Evolutionary conservation across 257 asterid genomes (phyloP), one percentile per base, ranked within the genome.

Genomic region (Plantago ovata): DNA sequence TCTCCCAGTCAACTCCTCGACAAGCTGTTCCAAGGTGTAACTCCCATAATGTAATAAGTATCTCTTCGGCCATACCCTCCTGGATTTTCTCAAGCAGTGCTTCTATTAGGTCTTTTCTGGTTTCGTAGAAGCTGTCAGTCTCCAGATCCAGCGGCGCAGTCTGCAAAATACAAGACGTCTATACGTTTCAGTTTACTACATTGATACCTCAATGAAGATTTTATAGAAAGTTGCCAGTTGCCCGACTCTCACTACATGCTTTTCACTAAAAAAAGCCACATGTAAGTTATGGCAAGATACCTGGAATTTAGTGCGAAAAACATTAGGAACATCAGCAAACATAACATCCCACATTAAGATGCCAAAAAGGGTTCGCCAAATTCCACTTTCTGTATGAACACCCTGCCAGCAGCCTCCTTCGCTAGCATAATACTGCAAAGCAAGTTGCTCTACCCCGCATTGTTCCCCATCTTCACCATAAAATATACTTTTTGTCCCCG

Each of bases 341-440:
- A 84, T 58, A 24, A 82, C 56, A 64, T 92, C 95, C 97, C 97
- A 92, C 89, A 92, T 86, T 75, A 92, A 79, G 72, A 88, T 70
- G 67, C 95, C 95, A 11, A 92, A 88, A 58, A 92, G 71, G 63
- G 96, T 92, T 67, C 80, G 79, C 98, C 96, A 91, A 77, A 91
- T 87, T 66, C 96, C 98, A 69, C 95, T 84, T 78, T 89, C 97
- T 5, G 97, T 41, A 65, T 89, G 97, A 53, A 86, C 90, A 69
- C 97, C 95, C 36, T 72, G 81, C 97, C 97, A 89, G 49, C 81
- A 80, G 62, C 94, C 96, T 70, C 95, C 96, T 69, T 77, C 98
- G 59, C 95, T 95, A 58, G 90, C 83, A 74, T 92, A 88, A 75
- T 88, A 85, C 75, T 88, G 83, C 63, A 88, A 70, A 20, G 98